Evolutionary conservation across 257 asterid genomes (phyloP).

Genomic region (Solanum pinnatisectum): DNA sequence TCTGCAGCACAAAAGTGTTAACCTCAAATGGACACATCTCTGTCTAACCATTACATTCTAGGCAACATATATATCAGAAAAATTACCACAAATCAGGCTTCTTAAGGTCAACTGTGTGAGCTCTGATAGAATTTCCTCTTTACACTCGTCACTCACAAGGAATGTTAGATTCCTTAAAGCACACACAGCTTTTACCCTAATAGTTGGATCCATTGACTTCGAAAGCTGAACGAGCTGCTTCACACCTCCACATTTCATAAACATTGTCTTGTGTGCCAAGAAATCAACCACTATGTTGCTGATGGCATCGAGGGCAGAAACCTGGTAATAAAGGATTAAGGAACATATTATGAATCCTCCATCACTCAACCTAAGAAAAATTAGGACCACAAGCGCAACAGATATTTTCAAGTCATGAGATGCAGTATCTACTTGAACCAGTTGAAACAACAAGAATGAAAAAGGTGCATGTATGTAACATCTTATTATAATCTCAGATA

Average conservation of each 20-base stretch:
- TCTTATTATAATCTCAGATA: not conserved
- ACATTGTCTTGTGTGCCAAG: conserved; percentile 39
- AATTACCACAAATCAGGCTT: conserved; percentile 74
- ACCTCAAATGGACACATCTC: conserved; percentile 3
- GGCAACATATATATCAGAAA: not conserved
- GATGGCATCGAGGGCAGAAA: conserved; percentile 80
- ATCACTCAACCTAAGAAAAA: not conserved
- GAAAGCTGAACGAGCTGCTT: conserved; percentile 77
- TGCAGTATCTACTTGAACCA: not conserved
- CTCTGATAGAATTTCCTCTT: conserved; percentile 70
- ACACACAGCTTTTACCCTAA: conserved; percentile 58
- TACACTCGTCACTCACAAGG: conserved; percentile 58
- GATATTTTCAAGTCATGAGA: not conserved
- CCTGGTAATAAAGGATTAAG: conserved; percentile 28
- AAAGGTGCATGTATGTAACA: not conserved
- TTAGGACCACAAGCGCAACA: not conserved
- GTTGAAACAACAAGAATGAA: not conserved
- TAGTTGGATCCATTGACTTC: conserved; percentile 75
- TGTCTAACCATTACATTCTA: not conserved
- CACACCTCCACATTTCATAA: conserved; percentile 69
- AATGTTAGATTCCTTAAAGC: conserved; percentile 75
- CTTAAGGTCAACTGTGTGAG: conserved; percentile 47
- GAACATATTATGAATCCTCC: not conserved
- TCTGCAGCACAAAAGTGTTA: conserved; percentile 32
- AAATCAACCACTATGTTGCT: conserved; percentile 77